Base-by-base conservation (phyloP, 108 stramenopile genomes). In the Seminavis robusta region DNA sequence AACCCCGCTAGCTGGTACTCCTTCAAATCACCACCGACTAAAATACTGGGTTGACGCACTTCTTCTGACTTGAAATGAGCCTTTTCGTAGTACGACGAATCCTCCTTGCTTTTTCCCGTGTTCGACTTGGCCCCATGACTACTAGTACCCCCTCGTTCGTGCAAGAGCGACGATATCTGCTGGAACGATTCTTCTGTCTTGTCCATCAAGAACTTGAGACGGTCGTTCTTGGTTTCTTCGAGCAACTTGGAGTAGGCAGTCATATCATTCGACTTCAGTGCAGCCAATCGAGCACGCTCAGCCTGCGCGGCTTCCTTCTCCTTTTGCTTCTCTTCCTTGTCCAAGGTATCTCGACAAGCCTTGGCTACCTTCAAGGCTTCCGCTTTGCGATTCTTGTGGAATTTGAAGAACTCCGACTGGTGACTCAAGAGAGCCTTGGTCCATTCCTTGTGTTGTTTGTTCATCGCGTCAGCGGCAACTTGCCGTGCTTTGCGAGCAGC, bases 1-100 rank as follows among this genome's bases (percentile, higher is more conserved):
- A 99, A 69, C 26, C 98, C 98, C 41, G 86, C 44, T 46, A 96
- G 50, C 74, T 99, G 98, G 71, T 99, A 99, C 65, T 94, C 95
- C 52, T 97, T 92, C 56, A 99, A 39, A 45, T 84, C 83, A 6
- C 89, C 93, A 23, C 81, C 83, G n/a, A 70, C 67, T 25, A 88
- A 52, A 50, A 90, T 79, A 21, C 69, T 76, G 25, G 88, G 92
- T 52, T 90, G 88, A 25, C 80, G 75, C 11, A 94, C 86, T 70
- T 86, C 78, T 56, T 90, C 92, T 29, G 61, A 65, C 42, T 78
- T 65, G 47, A 75, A 60, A 64, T 93, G 91, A 15, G 91, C 86
- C 29, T 81, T 69, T 19, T 82, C 87, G 49, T 93, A 93, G 67
- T 93, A 93, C 13, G 83, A 83, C 4, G 13, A 6, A 15, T 11